Evolutionary conservation across 1,284 basidiomycete species (phyloP).

Genomic region (Fistulinella staudtii): DNA sequence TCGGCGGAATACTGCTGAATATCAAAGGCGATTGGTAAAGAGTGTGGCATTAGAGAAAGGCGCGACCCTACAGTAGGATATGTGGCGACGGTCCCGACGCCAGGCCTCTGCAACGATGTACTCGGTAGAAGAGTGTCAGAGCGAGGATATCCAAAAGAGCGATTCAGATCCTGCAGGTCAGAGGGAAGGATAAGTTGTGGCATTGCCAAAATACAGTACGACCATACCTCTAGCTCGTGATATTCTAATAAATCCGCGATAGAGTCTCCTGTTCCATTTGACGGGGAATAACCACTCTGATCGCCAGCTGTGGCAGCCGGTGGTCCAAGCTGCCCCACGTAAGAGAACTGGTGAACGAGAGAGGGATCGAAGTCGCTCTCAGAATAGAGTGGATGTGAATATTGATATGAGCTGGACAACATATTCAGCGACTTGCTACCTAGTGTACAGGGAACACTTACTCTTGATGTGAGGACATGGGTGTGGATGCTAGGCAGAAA

Average conservation of each 20-base stretch:
- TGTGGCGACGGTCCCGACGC: constrained; percentile 6
- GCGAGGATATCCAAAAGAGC: no score
- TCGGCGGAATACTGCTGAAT: constrained; percentile 6
- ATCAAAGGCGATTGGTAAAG: neutral
- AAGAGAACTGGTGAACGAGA: neutral
- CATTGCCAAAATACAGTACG: no score
- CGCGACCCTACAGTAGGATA: constrained; percentile 7
- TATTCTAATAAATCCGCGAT: no score
- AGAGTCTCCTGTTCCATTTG: no score
- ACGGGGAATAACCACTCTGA: constrained; percentile 2
- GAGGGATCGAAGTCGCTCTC: constrained; percentile 4
- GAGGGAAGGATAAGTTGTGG: no score
- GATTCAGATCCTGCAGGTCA: no score
- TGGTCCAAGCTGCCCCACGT: constrained; percentile 4
- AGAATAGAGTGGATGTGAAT: constrained; percentile 1
- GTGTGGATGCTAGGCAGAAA: constrained; percentile 3
- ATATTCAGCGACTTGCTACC: constrained; percentile 4
- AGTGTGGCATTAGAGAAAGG: neutral
- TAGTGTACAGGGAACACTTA: constrained; percentile 8
- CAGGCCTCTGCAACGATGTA: neutral
- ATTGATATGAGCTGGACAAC: constrained; percentile 7
- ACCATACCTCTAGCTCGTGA: no score
- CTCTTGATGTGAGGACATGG: constrained; percentile 19
- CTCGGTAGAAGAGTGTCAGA: neutral
- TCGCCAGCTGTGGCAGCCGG: neutral